Base-by-base conservation (phyloP, 129 eudicot genomes). In the Oenanthe sinensis region DNA sequence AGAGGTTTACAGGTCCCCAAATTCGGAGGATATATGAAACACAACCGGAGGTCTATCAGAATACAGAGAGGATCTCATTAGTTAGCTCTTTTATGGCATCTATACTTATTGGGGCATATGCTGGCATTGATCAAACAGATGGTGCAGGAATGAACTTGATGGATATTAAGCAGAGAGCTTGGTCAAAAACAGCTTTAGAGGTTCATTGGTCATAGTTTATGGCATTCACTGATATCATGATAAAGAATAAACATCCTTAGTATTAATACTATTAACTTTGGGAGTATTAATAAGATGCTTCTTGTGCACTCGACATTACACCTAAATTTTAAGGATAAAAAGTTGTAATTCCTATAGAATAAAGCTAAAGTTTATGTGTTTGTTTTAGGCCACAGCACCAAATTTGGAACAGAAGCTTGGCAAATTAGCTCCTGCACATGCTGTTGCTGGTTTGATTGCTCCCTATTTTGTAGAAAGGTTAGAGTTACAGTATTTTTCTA, bases 61-160 rank as follows among this genome's bases (percentile, higher is more conserved):
- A 80, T 24, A 93, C 98, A 0, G 97, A 91, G 81, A 84, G 97
- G 79, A 91, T 93, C 54, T 91, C 98, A 19, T 79, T 93, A 0
- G 97, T 93, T 68, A 91, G 97, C 89, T 93, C 98, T 0, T 91
- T 93, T 77, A 81, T 89, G 85, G 97, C 98, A 17, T 91, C 96
- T 75, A 75, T 93, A 70, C 87, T 93, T 55, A 83, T 85, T 28
- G 97, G 98, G 75, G 73, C 74, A 62, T 89, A 91, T 85, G 97
- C 98, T 17, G 84, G 93, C 79, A 93, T 93, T 75, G 98, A 93
- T 91, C 93, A 91, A 67, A 93, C 97, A 8, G 98, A 93, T 88
- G 98, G 97, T 1, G 97, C 98, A 4, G 98, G 98, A 77, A 93
- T 93, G 98, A 93, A 93, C 76, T 84, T 93, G 79, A 89, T 93